These are phyloP conservation scores for Candida corydali DNA, from an alignment of 805 yeast genomes.

Conservation along the genomic window DNA sequence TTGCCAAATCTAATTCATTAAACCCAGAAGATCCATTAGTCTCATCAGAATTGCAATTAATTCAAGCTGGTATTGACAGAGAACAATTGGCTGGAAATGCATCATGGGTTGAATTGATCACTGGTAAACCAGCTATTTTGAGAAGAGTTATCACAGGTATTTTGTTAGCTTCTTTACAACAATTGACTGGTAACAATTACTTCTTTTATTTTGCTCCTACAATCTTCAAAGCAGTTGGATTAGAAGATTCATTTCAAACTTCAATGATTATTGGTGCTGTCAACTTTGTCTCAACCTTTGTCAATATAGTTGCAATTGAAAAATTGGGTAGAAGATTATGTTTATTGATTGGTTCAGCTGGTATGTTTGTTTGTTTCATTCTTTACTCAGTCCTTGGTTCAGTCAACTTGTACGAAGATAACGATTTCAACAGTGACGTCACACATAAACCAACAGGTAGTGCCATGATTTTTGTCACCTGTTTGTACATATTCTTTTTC, in stretches of 20 bases:
- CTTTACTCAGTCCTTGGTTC: constrained; percentile 61
- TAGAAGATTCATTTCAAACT: constrained; percentile 51
- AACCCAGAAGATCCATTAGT: constrained; percentile 51
- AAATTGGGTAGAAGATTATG: constrained; percentile 46
- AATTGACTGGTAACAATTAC: constrained; percentile 58
- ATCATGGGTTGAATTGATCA: constrained; percentile 57
- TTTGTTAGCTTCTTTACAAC: constrained; percentile 56
- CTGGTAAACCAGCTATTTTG: constrained; percentile 61
- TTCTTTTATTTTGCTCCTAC: constrained; percentile 62
- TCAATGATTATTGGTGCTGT: constrained; percentile 53
- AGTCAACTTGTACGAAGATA: constrained; percentile 38
- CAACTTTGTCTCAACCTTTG: constrained; percentile 52
- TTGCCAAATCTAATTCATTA: constrained; percentile 58
- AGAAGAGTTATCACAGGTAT: constrained; percentile 55
- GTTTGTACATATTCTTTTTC: constrained; percentile 61
- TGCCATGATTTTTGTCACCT: constrained; percentile 61
- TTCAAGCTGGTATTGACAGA: constrained; percentile 58
- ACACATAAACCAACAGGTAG: constrained; percentile 47
- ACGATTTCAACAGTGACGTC: constrained; percentile 35
- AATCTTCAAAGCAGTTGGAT: constrained; percentile 49
- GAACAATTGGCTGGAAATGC: constrained; percentile 64
- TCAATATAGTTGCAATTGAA: constrained; percentile 49
- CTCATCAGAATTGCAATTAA: constrained; percentile 47
- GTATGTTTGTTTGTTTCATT: constrained; percentile 54
- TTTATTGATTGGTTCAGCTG: constrained; percentile 40